Percentiles rank a stretch among this genome's conserved stretches.
These are phyloP conservation scores for Saccharomycopsis hybrid DNA, from an alignment of 1,139 yeast genomes.

Conservation along the genomic window DNA sequence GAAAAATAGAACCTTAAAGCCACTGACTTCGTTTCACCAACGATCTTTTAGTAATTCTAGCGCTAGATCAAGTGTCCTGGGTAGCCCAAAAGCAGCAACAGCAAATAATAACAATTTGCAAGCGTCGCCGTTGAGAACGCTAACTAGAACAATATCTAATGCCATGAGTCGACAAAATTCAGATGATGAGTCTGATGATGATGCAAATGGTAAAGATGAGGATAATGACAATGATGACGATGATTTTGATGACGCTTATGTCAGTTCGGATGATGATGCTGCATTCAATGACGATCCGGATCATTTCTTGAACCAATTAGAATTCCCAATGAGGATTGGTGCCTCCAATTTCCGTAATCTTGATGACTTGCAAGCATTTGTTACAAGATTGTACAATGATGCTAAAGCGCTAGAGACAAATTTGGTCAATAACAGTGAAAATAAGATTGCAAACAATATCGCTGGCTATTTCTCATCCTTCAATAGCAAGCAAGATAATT, in stretches of 20 bases:
- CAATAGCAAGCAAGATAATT: not conserved
- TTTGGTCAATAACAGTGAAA: not conserved
- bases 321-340: conserved; percentile 27
- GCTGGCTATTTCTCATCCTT: not conserved
- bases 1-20: conserved; percentile 1
- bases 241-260: conserved; percentile 5
- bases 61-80: conserved; percentile 9
- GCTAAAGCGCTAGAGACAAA: conserved; percentile 18
- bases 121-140: conserved; percentile 10
- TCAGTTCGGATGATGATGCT: not conserved
- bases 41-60: conserved; percentile 10
- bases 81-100: conserved; percentile 2
- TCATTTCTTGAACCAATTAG: conserved; percentile 16
- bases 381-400: conserved; percentile 23
- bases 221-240: conserved; percentile 19
- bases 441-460: not conserved
- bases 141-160: conserved; percentile 13
- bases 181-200: conserved; percentile 27
- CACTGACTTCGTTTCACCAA: conserved; percentile 3
- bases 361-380: conserved; percentile 22
- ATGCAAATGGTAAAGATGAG: conserved; percentile 28
- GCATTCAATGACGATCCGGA: conserved; percentile 22
- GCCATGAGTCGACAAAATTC: conserved; percentile 24
- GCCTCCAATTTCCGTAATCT: conserved; percentile 20
- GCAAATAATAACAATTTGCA: not conserved